Conservation (phyloP, 164 flowering plant species). For the Aristolochia fimbriata region DNA sequence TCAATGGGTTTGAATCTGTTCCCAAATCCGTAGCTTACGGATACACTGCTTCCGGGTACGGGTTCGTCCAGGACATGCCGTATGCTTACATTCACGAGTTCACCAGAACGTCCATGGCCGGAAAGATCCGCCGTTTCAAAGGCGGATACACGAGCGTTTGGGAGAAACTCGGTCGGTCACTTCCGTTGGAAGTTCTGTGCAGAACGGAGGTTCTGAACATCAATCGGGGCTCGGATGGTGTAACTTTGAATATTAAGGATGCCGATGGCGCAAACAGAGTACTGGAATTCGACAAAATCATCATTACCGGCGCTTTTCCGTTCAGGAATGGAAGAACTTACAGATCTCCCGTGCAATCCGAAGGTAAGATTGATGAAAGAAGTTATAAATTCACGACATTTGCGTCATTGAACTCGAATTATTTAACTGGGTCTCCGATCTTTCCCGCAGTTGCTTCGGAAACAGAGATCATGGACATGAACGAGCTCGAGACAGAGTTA, state of each 20-base stretch:
- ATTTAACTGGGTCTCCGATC: neutral
- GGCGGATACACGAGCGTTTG: slow-evolving; percentile 64
- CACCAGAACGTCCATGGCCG: slow-evolving; percentile 78
- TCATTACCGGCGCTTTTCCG: slow-evolving; percentile 62
- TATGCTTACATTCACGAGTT: slow-evolving; percentile 82
- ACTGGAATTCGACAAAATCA: slow-evolving; percentile 56
- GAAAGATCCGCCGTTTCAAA: slow-evolving; percentile 60
- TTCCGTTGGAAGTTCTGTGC: slow-evolving; percentile 41
- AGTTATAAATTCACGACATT: too few species aligned
- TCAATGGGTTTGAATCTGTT: slow-evolving; percentile 40
- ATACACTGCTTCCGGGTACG: slow-evolving; percentile 80
- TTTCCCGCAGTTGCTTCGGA: slow-evolving; percentile 21
- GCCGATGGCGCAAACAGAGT: slow-evolving; percentile 15
- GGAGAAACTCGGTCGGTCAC: slow-evolving; percentile 39
- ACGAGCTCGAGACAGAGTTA: slow-evolving; percentile 48
- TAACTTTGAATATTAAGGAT: slow-evolving; percentile 25
- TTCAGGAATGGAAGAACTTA: slow-evolving; percentile 46
- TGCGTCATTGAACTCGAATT: neutral
- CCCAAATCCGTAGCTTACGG: slow-evolving; percentile 79
- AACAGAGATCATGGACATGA: slow-evolving; percentile 31
- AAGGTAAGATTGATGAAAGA: slow-evolving; percentile 24
- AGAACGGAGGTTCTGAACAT: slow-evolving; percentile 50
- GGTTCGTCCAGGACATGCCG: slow-evolving; percentile 80
- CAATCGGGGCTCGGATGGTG: slow-evolving; percentile 24
- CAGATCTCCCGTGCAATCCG: slow-evolving; percentile 20